Evolutionary conservation across 78 protist genomes (phyloP).

Genomic region (Protostelium mycophagum): DNA sequence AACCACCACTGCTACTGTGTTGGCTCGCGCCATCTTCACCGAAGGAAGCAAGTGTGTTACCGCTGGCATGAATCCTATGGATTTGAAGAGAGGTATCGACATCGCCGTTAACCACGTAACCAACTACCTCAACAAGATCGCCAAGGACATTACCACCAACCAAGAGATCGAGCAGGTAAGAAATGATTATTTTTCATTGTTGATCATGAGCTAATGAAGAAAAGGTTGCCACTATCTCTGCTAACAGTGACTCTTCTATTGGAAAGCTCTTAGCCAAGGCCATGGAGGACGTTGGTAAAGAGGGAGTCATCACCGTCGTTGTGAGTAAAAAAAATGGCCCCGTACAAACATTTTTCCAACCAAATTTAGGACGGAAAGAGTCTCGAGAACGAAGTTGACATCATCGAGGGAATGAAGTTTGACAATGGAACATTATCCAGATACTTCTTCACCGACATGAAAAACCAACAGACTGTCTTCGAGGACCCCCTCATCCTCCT

Average conservation of each 20-base stretch:
- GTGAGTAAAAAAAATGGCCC: conserved; percentile 5
- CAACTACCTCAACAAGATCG: conserved; percentile 58
- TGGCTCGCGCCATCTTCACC: conserved; percentile 89
- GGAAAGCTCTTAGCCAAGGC: conserved; percentile 96
- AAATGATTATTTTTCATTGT: no score
- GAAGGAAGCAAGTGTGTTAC: conserved; percentile 97
- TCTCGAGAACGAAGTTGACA: conserved; percentile 90
- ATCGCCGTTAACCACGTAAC: conserved; percentile 82
- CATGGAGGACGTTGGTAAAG: conserved; percentile 97
- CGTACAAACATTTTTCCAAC: background rate
- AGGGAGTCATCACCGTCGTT: conserved; percentile 98
- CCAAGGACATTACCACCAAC: conserved; percentile 86
- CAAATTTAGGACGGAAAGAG: conserved; percentile 95
- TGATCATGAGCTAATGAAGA: no score
- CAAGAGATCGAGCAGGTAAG: conserved; percentile 93
- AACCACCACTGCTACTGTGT: conserved; percentile 98
- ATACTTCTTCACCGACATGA: conserved; percentile 92
- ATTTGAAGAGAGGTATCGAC: conserved; percentile 93
- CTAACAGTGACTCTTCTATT: conserved; percentile 95
- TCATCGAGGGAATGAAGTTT: conserved; percentile 97
- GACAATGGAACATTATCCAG: conserved; percentile 97
- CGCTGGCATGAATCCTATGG: conserved; percentile 98
- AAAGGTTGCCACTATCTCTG: conserved; percentile 99
- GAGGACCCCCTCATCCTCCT: conserved; percentile 84
- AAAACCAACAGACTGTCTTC: conserved; percentile 66